Evolutionary conservation across 139 green algal species (phyloP), one percentile per base, ranked within the genome.

Genomic region (Yamagishiella unicocca): DNA sequence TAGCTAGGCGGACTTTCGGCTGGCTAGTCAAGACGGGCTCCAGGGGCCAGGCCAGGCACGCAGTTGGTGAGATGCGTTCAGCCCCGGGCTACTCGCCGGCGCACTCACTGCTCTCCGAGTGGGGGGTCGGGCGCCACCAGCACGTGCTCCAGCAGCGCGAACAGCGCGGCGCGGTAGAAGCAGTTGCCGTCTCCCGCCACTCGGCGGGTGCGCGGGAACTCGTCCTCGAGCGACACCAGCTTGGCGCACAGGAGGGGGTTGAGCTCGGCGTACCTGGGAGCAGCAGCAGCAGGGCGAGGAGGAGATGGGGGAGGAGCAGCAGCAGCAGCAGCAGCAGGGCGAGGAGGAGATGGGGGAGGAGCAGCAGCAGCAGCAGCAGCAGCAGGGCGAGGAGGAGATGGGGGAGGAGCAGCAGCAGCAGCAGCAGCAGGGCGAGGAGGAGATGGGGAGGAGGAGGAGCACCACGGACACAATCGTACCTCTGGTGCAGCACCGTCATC

Each of bases 131-230:
- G 71, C 72, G 14, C 71, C 45, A 42, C 24, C 68, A 90, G 55
- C 42, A 90, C 37, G 2, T 75, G 37, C 77, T 91, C 87, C 64
- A 91, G 45, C 81, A 88, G 37, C 25, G 62, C 73, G 53, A 91
- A 91, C 27, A 91, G 70, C 10, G 82, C 82, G 25, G 80, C 80
- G n/a, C 87, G 87, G 74, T 91, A 88, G 61, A 91, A 91, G 64
- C 87, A 91, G 87, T 91, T 91, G 87, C 87, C 87, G 81, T 91
- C 87, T 9, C 87, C 87, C 5, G 53, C 68, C 35, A 90, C 70
- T 14, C 66, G 38, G 4, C 86, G 68, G 31, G 43, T 82, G 40
- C 42, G 2, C 2, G 68, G 55, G 58, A 90, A 90, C 68, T 83
- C 78, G 38, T 75, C 53, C 54, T 81, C 77, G 78, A 90, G 78